A percentile compares a stretch with the other conserved stretches of the same genome.
These are phyloP conservation scores for Arthroderma sp. DNA, from an alignment of 2,329 filamentous ascomycete genomes.

Conservation along the genomic window DNA sequence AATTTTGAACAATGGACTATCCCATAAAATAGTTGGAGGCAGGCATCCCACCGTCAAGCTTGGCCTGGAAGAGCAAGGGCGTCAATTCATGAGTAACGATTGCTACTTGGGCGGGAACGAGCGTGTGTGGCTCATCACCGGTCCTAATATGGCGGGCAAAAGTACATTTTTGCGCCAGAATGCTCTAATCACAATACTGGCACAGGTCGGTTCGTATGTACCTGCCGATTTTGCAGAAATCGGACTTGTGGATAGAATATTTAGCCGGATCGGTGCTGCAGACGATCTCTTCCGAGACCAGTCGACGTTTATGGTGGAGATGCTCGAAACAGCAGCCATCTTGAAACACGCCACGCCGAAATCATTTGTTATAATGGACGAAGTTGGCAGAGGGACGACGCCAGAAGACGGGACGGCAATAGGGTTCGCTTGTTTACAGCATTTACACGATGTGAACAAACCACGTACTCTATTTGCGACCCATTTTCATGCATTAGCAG, in stretches of 20 bases:
- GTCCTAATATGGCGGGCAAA: conserved; percentile 98
- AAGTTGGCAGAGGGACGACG: conserved; percentile 88
- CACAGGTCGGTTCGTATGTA: conserved; percentile 85
- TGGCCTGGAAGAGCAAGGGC: conserved; percentile 64
- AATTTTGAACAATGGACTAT: conserved; percentile 48
- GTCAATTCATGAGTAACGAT: conserved; percentile 74
- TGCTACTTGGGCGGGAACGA: conserved; percentile 67
- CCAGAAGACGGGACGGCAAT: conserved; percentile 84
- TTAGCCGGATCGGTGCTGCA: conserved; percentile 82
- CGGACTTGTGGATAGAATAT: conserved; percentile 89
- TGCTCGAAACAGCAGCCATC: conserved; percentile 91
- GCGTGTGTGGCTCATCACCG: conserved; percentile 54
- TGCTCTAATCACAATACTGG: conserved; percentile 82
- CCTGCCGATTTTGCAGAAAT: conserved; percentile 76
- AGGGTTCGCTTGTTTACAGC: conserved; percentile 74
- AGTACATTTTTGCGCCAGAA: conserved; percentile 93
- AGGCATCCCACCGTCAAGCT: conserved; percentile 86
- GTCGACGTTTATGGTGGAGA: conserved; percentile 98
- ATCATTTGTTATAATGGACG: conserved; percentile 96
- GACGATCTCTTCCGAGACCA: conserved; percentile 92
- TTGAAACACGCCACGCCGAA: conserved; percentile 68
- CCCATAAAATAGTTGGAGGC: conserved; percentile 69
- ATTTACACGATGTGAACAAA: conserved; percentile 63
- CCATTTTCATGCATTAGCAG: conserved; percentile 77
- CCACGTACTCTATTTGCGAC: conserved; percentile 84